phyloP scores from a whole-genome alignment of 2,329 filamentous ascomycete genomes.

The Trichophyton rubrum region DNA sequence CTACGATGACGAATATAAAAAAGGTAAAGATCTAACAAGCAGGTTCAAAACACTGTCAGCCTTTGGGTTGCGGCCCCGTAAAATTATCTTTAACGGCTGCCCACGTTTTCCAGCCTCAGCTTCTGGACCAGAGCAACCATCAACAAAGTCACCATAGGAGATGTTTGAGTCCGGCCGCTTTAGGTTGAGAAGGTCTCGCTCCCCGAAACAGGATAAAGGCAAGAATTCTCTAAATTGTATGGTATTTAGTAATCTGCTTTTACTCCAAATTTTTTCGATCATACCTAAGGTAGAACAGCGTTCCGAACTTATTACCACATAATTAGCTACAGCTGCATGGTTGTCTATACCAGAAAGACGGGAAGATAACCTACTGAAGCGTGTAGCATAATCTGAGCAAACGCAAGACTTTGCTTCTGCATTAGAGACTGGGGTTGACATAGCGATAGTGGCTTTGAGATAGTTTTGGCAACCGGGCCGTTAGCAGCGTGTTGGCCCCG shows the following conservation, averaged over 20 bases:
- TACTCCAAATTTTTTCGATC: not conserved
- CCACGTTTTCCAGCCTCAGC: constrained; percentile 15
- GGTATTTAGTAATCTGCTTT: not conserved
- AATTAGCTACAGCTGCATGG: constrained; percentile 8
- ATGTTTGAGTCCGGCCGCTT: constrained; percentile 16
- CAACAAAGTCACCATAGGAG: constrained; percentile 22
- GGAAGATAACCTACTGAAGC: constrained; percentile 28
- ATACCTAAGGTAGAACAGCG: constrained; percentile 26
- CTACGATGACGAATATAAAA: not conserved
- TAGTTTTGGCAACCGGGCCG: not conserved
- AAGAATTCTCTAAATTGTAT: constrained; percentile 21
- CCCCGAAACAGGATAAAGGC: constrained; percentile 25
- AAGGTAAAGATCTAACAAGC: constrained; percentile 27
- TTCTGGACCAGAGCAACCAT: constrained; percentile 11
- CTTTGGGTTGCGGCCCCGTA: constrained; percentile 28
- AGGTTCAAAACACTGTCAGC: constrained; percentile 36
- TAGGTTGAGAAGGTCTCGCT: constrained; percentile 22
- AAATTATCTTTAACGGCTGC: constrained; percentile 30
- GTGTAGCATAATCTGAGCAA: constrained; percentile 38
- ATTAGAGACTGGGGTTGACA: constrained; percentile 15
- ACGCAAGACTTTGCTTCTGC: constrained; percentile 35
- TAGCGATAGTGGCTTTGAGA: not conserved
- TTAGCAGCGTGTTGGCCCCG: not conserved
- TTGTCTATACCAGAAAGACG: not conserved
- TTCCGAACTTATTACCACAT: constrained; percentile 21